Conservation (phyloP, 306 rosid genomes). For the Echinosophora koreensis region DNA sequence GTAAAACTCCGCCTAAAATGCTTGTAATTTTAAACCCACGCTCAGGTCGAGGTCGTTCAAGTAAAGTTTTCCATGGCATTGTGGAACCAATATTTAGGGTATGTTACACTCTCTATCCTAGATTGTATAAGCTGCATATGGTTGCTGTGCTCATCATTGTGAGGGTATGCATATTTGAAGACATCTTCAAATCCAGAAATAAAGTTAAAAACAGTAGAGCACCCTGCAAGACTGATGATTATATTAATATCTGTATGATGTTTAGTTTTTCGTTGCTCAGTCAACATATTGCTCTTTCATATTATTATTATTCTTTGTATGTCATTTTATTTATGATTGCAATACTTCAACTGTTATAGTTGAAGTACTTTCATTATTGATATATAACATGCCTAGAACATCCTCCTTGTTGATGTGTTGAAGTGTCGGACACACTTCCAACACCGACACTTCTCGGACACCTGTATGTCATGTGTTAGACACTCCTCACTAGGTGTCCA, state of each 20-base stretch:
- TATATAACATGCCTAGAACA: constrained; percentile 1
- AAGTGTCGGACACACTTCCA: no score
- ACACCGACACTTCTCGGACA: no score
- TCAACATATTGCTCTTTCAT: constrained; percentile 24
- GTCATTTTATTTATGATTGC: constrained; percentile 21
- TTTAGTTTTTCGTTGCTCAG: constrained; percentile 36
- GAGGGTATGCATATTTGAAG: neutral
- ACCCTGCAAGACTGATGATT: constrained; percentile 30
- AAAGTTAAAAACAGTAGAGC: constrained; percentile 20
- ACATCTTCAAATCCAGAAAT: constrained; percentile 6
- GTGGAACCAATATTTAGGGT: constrained; percentile 97
- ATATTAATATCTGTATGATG: constrained; percentile 13
- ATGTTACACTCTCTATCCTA: constrained; percentile 37
- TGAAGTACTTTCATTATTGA: constrained; percentile 30
- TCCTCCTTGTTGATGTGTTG: no score
- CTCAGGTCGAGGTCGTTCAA: constrained; percentile 97
- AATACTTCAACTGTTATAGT: constrained; percentile 31
- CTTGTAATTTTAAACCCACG: constrained; percentile 97
- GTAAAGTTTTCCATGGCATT: constrained; percentile 83
- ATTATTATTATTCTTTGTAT: constrained; percentile 5
- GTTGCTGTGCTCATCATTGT: constrained; percentile 35
- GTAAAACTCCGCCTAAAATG: constrained; percentile 94
- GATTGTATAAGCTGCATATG: constrained; percentile 24
- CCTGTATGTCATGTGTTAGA: no score
- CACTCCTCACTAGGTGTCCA: no score